These are phyloP conservation scores for Lepidium africanum DNA, from an alignment of 345 rosid species.

Conservation along the genomic window DNA sequence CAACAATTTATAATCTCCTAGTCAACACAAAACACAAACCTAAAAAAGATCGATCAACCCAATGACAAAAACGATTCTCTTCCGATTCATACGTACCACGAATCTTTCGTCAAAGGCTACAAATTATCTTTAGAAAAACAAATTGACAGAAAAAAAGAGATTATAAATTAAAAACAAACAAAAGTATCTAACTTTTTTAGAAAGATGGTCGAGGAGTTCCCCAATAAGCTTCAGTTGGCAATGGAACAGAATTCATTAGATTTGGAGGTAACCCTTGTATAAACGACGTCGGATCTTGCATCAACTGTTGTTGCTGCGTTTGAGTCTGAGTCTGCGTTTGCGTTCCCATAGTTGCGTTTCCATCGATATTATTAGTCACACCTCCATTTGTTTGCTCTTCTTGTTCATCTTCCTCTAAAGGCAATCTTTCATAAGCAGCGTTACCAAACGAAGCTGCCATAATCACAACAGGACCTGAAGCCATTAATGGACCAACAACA, in stretches of 20 bases:
- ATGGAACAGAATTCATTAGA: constrained; percentile 67
- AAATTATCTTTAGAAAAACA: constrained; percentile 19
- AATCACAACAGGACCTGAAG: constrained; percentile 83
- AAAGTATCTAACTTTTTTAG: constrained; percentile 23
- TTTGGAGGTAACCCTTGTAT: constrained; percentile 72
- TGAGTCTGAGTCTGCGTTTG: constrained; percentile 38
- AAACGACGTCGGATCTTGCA: constrained; percentile 65
- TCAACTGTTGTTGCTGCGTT: constrained; percentile 38
- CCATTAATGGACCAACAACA: constrained; percentile 68
- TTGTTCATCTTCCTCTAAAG: constrained; percentile 63
- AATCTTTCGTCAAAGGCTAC: constrained; percentile 26
- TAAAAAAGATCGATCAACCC: constrained; percentile 2
- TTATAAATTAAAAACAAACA: constrained; percentile 1
- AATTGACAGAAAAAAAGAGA: background rate
- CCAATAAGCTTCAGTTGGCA: constrained; percentile 65
- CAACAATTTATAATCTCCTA: constrained; percentile 2
- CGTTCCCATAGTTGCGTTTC: constrained; percentile 34
- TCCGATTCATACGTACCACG: constrained; percentile 18
- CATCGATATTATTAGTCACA: constrained; percentile 19
- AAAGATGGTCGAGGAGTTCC: constrained; percentile 55
- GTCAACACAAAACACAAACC: constrained; percentile 17
- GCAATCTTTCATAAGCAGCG: constrained; percentile 93
- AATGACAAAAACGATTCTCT: constrained; percentile 16
- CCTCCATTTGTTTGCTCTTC: constrained; percentile 30
- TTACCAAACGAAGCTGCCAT: constrained; percentile 97